phyloP scores from a whole-genome alignment of 73 alveolate species.

The Uronychia binucleata region DNA sequence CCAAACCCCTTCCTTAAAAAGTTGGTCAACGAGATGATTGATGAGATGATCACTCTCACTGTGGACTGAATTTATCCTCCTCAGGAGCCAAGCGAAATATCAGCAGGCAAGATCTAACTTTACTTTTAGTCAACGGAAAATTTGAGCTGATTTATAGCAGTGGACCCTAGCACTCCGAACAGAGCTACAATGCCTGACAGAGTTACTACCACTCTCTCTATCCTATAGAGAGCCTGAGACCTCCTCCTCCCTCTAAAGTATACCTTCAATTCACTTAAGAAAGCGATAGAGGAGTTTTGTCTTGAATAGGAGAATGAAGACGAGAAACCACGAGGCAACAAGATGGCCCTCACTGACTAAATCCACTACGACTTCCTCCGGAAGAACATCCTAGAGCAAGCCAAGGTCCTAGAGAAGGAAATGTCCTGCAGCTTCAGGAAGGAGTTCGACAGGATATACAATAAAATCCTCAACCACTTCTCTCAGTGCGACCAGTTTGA shows the following conservation, averaged over 20 bases:
- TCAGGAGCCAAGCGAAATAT: neutral
- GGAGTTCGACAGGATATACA: slow-evolving; percentile 33
- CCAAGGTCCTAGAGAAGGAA: slow-evolving; percentile 17
- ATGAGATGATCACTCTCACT: neutral
- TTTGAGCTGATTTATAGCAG: neutral
- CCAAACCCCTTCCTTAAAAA: neutral
- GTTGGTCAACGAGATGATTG: neutral
- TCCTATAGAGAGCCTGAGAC: neutral
- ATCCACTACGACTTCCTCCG: slow-evolving; percentile 2
- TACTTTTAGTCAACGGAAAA: neutral
- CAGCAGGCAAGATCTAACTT: neutral
- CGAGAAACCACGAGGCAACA: neutral
- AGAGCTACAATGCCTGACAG: neutral
- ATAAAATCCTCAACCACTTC: slow-evolving; percentile 21
- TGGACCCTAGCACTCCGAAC: neutral
- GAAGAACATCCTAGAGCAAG: slow-evolving; percentile 22
- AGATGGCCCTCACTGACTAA: neutral
- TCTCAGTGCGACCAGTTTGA: slow-evolving; percentile 36
- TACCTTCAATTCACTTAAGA: neutral
- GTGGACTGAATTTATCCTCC: neutral
- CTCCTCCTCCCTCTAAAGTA: neutral
- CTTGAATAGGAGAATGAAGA: neutral
- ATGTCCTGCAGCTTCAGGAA: slow-evolving; percentile 4
- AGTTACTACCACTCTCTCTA: neutral
- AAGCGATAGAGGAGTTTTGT: neutral